Evolutionary conservation across 306 rosid species (phyloP).

Genomic region (Dalbergia cultrata): DNA sequence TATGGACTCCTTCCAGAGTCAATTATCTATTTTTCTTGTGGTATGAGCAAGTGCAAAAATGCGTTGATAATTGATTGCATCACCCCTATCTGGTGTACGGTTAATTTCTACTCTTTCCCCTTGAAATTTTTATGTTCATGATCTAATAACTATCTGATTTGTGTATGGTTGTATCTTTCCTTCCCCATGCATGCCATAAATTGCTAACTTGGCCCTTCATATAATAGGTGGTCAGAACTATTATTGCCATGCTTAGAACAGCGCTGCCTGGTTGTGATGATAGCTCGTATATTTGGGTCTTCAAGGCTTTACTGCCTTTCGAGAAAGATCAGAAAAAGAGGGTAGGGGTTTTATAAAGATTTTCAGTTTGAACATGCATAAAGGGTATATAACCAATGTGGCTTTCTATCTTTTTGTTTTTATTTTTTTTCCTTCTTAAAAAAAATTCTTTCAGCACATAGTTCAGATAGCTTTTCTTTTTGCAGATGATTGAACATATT

Average conservation of each 20-base stretch:
- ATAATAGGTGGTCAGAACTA: slow-evolving; percentile 82
- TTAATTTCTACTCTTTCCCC: slow-evolving; percentile 22
- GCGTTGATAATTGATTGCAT: neutral
- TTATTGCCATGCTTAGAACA: slow-evolving; percentile 83
- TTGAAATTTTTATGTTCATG: slow-evolving; percentile 21
- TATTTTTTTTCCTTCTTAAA: too few species aligned
- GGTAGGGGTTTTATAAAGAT: slow-evolving; percentile 55
- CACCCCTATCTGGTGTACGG: neutral
- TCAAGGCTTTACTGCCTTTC: slow-evolving; percentile 87
- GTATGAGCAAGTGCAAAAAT: neutral
- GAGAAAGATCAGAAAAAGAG: slow-evolving; percentile 88
- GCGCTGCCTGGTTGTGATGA: slow-evolving; percentile 80
- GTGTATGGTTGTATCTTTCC: slow-evolving; percentile 31
- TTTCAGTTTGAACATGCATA: slow-evolving; percentile 37
- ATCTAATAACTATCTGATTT: slow-evolving; percentile 12
- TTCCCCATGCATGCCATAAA: slow-evolving; percentile 16
- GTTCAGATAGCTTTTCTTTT: slow-evolving; percentile 40
- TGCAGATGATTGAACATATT: slow-evolving; percentile 83
- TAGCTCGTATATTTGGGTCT: slow-evolving; percentile 70
- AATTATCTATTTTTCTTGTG: neutral
- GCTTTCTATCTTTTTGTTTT: slow-evolving; percentile 39
- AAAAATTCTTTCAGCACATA: slow-evolving; percentile 33
- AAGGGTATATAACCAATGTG: slow-evolving; percentile 12
- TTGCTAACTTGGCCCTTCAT: slow-evolving; percentile 44
- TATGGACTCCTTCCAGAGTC: neutral